Percentiles rank a stretch among this genome's conserved stretches.
Evolutionary conservation across 2,329 filamentous ascomycete genomes (phyloP).

Genomic region (Ophiostoma novo-ulmi): DNA sequence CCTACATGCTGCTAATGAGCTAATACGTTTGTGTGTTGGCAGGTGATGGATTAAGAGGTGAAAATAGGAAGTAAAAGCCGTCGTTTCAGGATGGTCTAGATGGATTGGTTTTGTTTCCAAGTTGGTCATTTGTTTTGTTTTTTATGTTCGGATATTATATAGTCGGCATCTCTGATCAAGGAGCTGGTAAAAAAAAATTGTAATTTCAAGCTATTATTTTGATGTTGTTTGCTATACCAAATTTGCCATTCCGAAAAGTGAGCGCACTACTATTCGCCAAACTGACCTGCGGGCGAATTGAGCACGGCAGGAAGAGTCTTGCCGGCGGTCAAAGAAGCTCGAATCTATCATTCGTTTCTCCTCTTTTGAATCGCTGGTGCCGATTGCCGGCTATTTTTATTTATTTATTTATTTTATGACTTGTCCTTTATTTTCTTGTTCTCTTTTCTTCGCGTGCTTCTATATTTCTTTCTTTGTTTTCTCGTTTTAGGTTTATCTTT

Average conservation of each 20-base stretch:
- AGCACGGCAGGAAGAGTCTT: slow-evolving; percentile 2
- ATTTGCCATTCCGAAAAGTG: not conserved
- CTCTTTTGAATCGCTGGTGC: not conserved
- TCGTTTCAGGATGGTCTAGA: no score
- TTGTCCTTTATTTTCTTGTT: not conserved
- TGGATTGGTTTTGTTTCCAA: no score
- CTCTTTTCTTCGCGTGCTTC: not conserved
- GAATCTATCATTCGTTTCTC: not conserved
- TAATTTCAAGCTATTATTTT: no score
- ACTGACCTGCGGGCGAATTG: not conserved
- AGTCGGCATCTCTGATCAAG: no score
- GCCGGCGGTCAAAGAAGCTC: slow-evolving; percentile 4
- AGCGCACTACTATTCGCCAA: not conserved
- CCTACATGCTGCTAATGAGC: not conserved
- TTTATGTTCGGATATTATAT: no score
- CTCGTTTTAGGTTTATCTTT: no score
- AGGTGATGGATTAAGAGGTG: not conserved
- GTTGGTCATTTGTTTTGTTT: no score
- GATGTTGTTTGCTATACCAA: not conserved
- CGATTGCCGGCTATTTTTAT: not conserved
- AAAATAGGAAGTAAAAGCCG: no score
- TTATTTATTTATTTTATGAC: no score
- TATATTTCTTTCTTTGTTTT: not conserved
- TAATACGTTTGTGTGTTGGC: not conserved
- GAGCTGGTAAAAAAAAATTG: no score